Percentiles rank a stretch among this genome's conserved stretches.
Conservation (phyloP, 75 land plant genomes). For the Ceratopteris richardii region DNA sequence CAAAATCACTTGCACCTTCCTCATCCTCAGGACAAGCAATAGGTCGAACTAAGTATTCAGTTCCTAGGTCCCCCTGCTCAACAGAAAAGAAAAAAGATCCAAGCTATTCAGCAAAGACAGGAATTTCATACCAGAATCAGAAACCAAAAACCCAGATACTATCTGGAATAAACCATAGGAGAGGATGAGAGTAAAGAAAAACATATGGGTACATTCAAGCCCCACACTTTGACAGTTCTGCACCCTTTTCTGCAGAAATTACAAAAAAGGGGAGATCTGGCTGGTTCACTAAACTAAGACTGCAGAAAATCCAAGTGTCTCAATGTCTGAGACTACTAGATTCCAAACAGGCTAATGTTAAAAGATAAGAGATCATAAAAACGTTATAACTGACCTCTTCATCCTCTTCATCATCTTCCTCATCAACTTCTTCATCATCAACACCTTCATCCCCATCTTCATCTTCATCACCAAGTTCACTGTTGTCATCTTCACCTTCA, state of each 20-base stretch:
- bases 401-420: slow-evolving; percentile 46
- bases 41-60: slow-evolving; percentile 67
- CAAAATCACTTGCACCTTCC: slow-evolving; percentile 53
- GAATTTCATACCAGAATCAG: background rate
- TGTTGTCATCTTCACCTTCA: slow-evolving; percentile 37
- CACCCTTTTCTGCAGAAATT: too few species aligned
- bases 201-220: too few species aligned
- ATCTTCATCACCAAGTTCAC: slow-evolving; percentile 51
- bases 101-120: background rate
- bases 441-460: slow-evolving; percentile 35
- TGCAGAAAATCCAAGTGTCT: too few species aligned
- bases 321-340: too few species aligned
- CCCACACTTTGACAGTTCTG: too few species aligned
- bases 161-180: background rate
- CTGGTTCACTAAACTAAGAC: too few species aligned
- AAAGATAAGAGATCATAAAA: too few species aligned
- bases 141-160: too few species aligned
- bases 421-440: slow-evolving; percentile 19
- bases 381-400: slow-evolving; percentile 33
- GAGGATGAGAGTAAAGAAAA: background rate
- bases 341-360: too few species aligned
- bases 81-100: background rate
- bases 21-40: slow-evolving; percentile 40
- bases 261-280: too few species aligned
- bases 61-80: slow-evolving; percentile 55